A percentile compares a stretch with the other conserved stretches of the same genome.
These are phyloP conservation scores for Leccinum subgranulosum DNA, from an alignment of 768 basidiomycete genomes.

Conservation along the genomic window DNA sequence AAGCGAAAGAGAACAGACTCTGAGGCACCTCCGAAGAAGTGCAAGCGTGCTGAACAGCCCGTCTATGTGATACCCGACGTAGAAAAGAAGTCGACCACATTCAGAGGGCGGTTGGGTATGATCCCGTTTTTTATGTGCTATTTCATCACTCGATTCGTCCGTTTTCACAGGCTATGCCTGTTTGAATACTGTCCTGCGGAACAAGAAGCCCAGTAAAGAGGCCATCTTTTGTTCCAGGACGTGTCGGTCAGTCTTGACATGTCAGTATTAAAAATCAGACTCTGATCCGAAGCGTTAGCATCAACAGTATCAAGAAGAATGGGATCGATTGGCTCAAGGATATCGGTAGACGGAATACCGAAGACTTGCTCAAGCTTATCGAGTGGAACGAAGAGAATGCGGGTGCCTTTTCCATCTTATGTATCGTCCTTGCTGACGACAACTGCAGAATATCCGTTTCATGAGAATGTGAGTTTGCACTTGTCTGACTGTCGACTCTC, in stretches of 20 bases:
- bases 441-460: slow-evolving; percentile 66
- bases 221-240: slow-evolving; percentile 76
- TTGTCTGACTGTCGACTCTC: neutral
- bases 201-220: slow-evolving; percentile 58
- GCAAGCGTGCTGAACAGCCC: slow-evolving; percentile 37
- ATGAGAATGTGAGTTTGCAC: slow-evolving; percentile 53
- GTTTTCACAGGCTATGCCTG: slow-evolving; percentile 65
- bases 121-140: neutral
- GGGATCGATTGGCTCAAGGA: slow-evolving; percentile 83
- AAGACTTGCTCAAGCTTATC: slow-evolving; percentile 70
- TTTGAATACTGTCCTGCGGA: slow-evolving; percentile 79
- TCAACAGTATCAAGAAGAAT: slow-evolving; percentile 75
- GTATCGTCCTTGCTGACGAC: neutral
- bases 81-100: slow-evolving; percentile 61
- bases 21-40: slow-evolving; percentile 23
- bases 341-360: slow-evolving; percentile 69
- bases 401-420: slow-evolving; percentile 12
- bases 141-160: slow-evolving; percentile 1
- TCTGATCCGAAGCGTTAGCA: slow-evolving; percentile 35
- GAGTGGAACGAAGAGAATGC: slow-evolving; percentile 91
- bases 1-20: slow-evolving; percentile 12
- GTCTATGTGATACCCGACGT: slow-evolving; percentile 73
- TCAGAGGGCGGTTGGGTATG: slow-evolving; percentile 60
- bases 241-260: slow-evolving; percentile 42
- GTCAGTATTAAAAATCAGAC: neutral